Evolutionary conservation across 2,329 filamentous ascomycete species (phyloP).

Genomic region (Curvularia lunata): DNA sequence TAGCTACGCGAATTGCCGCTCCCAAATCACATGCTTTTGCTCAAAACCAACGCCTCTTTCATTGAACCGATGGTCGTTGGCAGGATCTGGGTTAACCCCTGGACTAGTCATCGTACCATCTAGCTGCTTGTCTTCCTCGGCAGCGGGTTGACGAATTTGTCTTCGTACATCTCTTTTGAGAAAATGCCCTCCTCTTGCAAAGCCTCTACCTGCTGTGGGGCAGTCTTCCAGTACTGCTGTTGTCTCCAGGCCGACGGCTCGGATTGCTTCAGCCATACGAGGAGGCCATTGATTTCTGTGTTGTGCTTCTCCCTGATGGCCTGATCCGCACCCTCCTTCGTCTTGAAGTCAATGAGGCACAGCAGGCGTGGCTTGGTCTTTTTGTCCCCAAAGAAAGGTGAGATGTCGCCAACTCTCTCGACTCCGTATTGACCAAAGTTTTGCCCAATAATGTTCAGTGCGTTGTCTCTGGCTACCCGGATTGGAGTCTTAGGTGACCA

Average conservation of each 20-base stretch:
- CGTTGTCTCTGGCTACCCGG: constrained; percentile 2
- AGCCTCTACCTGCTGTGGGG: constrained; percentile 16
- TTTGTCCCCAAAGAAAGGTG: constrained; percentile 15
- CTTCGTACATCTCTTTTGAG: constrained; percentile 20
- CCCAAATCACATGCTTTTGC: not conserved
- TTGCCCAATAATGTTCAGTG: constrained; percentile 14
- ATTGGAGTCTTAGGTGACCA: constrained; percentile 17
- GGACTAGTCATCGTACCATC: not conserved
- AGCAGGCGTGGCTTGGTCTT: constrained; percentile 20
- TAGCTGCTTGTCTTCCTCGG: constrained; percentile 1
- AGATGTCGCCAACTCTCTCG: constrained; percentile 20
- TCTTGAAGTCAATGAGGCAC: constrained; percentile 31
- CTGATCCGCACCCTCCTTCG: constrained; percentile 30
- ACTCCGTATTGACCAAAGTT: constrained; percentile 26
- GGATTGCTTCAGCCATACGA: constrained; percentile 8
- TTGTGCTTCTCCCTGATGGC: constrained; percentile 24
- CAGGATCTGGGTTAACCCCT: not conserved
- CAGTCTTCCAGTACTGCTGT: constrained; percentile 25
- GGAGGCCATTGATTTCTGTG: constrained; percentile 22
- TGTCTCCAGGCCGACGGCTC: constrained; percentile 15
- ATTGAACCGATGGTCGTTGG: not conserved
- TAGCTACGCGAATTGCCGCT: not conserved
- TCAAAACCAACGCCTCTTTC: not conserved
- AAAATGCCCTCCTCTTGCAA: constrained; percentile 26
- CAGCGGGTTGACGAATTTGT: constrained; percentile 17